A percentile compares a stretch with the other conserved stretches of the same genome.
Conservation (phyloP, 768 basidiomycete species). For the Strobilomyces confusus region DNA sequence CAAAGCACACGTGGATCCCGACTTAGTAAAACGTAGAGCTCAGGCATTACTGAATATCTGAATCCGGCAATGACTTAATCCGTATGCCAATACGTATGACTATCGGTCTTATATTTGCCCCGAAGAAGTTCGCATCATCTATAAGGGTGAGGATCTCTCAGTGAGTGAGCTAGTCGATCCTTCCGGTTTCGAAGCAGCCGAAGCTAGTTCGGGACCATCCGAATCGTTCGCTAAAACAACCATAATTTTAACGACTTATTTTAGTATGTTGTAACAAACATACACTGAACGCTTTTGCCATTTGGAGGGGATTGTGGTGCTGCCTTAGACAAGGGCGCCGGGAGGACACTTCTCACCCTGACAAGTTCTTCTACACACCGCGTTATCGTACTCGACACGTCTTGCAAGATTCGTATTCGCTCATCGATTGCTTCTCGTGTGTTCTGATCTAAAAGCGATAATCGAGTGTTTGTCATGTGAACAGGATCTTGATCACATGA, state of each 20-base stretch:
- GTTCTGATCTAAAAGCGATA: constrained; percentile 57
- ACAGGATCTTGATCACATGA: constrained; percentile 35
- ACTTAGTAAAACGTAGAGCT: constrained; percentile 52
- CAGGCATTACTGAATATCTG: constrained; percentile 33
- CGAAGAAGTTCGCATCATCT: neutral
- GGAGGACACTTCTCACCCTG: constrained; percentile 68
- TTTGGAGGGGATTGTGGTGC: constrained; percentile 7
- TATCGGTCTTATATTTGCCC: neutral
- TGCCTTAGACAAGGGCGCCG: constrained; percentile 30
- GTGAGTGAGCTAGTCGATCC: neutral
- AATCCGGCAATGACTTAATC: constrained; percentile 1
- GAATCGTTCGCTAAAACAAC: neutral
- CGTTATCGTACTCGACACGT: constrained; percentile 70
- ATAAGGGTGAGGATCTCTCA: constrained; percentile 1
- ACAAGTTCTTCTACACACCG: constrained; percentile 77
- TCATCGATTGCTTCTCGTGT: constrained; percentile 85
- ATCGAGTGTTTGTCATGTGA: constrained; percentile 46
- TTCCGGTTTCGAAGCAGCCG: neutral
- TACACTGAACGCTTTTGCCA: constrained; percentile 14
- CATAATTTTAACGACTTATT: neutral
- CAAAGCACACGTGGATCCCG: constrained; percentile 52
- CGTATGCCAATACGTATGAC: neutral
- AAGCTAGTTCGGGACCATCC: neutral
- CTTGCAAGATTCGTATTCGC: constrained; percentile 71
- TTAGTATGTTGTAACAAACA: neutral